Base-by-base conservation (phyloP, 192 early-diverging fungal species). In the Podila epicladia region DNA sequence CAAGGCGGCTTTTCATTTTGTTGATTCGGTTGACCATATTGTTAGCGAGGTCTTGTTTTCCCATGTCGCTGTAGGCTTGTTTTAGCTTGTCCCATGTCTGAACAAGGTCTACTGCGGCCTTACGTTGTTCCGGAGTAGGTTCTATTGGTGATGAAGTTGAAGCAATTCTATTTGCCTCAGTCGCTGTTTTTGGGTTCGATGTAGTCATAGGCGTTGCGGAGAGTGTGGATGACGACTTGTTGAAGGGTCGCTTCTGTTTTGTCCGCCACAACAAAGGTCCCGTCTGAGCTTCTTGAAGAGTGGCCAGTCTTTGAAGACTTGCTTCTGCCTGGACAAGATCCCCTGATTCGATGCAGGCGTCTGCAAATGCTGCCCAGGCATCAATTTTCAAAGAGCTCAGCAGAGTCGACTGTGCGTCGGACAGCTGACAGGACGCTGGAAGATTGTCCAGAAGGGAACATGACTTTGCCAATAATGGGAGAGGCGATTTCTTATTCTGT, bases 401-500 rank as follows among this genome's bases (percentile, higher is more conserved):
- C 9, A 72, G 33, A 1, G 7, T 19, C 4, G n/a, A 37, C 55
- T 80, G 77, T 13, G 60, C 53, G 2, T 50, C 17, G 22, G 77
- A 69, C 71, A 71, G 72, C 15, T 66, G 32, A 31, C 22, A 20
- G 8, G 61, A 38, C 20, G 49, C 6, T 8, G 76, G 70, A 28
- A 80, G 53, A 26, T 80, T 80, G 48, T 80, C 77, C 22, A 80
- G 66, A 28, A 80, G 38, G 6, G 77, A 65, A 45, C 77, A 80
- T 12, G 71, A 72, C 45, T 80, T 61, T 26, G 77, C 77, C 3
- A 80, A 57, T 7, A 73, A 49, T 19, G 77, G 77, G 15, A 80
- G n/a, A 26, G 77, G 70, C 4, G 77, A 72, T 33, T 69, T 80
- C 15, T 73, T 71, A 32, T 69, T 69, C 55, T 65, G 62, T 12